Percentiles rank a stretch among this genome's conserved stretches.
Evolutionary conservation across 2,329 filamentous ascomycete species (phyloP).

Genomic region (Phaeophleospora eucalypticola): DNA sequence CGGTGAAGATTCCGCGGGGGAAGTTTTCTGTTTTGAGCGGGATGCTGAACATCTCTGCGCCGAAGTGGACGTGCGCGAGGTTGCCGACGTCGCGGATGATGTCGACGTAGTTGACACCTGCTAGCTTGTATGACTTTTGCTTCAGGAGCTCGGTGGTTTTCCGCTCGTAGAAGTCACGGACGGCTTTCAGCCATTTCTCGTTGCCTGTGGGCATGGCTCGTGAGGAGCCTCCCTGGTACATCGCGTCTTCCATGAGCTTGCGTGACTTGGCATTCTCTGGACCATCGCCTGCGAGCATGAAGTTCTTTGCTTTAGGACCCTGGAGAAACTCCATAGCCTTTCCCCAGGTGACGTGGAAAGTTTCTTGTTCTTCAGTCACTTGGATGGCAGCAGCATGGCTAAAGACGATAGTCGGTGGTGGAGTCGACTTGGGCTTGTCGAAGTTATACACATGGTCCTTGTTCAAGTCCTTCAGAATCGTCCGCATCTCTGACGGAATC

Average conservation of each 20-base stretch:
- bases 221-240: slow-evolving; percentile 37
- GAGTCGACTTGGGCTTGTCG: slow-evolving; percentile 24
- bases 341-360: slow-evolving; percentile 47
- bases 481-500: slow-evolving; percentile 44
- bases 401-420: slow-evolving; percentile 40
- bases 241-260: slow-evolving; percentile 39
- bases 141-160: slow-evolving; percentile 45
- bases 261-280: slow-evolving; percentile 40
- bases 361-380: slow-evolving; percentile 41
- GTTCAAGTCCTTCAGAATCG: slow-evolving; percentile 40
- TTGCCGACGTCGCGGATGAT: slow-evolving; percentile 51
- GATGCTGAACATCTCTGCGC: slow-evolving; percentile 51
- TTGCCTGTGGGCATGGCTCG: slow-evolving; percentile 26
- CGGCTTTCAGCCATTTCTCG: slow-evolving; percentile 44
- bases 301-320: slow-evolving; percentile 42
- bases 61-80: slow-evolving; percentile 53
- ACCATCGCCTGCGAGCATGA: slow-evolving; percentile 47
- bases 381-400: slow-evolving; percentile 43
- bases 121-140: slow-evolving; percentile 45
- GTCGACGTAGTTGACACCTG: slow-evolving; percentile 44
- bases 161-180: slow-evolving; percentile 46
- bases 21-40: slow-evolving; percentile 52
- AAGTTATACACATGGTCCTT: slow-evolving; percentile 41
- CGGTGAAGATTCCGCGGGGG: slow-evolving; percentile 49
- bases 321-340: slow-evolving; percentile 44